Conservation (phyloP, 2,329 filamentous ascomycete genomes). For the Didymellaceae sp. region DNA sequence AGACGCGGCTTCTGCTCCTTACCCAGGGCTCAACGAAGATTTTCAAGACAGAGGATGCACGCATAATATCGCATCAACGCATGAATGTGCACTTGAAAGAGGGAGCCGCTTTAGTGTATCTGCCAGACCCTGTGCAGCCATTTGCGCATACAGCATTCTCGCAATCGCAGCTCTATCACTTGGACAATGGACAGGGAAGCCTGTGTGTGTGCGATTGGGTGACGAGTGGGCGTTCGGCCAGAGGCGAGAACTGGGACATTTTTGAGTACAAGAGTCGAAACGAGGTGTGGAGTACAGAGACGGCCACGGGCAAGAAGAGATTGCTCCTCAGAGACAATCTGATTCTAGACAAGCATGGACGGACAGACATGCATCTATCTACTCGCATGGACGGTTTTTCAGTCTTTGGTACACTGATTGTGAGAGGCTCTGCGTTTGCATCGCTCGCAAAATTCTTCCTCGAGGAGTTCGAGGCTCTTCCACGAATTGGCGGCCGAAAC, state of each 20-base stretch:
- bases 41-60: constrained; percentile 74
- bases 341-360: constrained; percentile 65
- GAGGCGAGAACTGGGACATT: constrained; percentile 89
- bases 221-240: constrained; percentile 81
- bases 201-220: constrained; percentile 94
- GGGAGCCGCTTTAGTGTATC: constrained; percentile 63
- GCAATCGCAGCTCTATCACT: constrained; percentile 79
- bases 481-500: constrained; percentile 81
- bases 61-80: constrained; percentile 54
- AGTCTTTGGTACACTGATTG: constrained; percentile 83
- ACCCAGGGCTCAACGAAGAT: constrained; percentile 89
- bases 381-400: constrained; percentile 74
- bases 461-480: constrained; percentile 76
- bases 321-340: constrained; percentile 87
- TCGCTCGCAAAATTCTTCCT: constrained; percentile 76
- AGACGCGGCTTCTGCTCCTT: constrained; percentile 68
- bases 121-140: constrained; percentile 93
- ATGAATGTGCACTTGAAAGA: constrained; percentile 57
- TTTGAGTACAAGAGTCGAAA: constrained; percentile 81
- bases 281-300: constrained; percentile 73
- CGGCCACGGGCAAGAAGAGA: constrained; percentile 53
- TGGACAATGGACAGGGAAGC: constrained; percentile 57
- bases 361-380: constrained; percentile 38
- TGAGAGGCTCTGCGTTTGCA: constrained; percentile 75
- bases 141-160: constrained; percentile 84